Percentiles rank a stretch among this genome's conserved stretches.
phyloP scores from a whole-genome alignment of 2,329 filamentous ascomycete genomes.

The Penicillium sp. region DNA sequence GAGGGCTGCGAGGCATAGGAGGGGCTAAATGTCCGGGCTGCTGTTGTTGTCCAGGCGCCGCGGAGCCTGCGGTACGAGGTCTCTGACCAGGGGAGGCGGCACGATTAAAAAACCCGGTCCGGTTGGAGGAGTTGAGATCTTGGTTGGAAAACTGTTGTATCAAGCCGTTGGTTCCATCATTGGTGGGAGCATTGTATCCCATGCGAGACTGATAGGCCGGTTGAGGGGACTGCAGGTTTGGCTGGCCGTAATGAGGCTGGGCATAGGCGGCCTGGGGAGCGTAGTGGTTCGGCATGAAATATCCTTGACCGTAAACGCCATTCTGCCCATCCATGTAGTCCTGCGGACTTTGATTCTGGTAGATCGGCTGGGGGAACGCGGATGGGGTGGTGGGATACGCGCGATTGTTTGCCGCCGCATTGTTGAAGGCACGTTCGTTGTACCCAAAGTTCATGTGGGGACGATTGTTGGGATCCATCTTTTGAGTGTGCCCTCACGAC shows the following conservation, averaged over 20 bases:
- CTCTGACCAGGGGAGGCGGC: slow-evolving; percentile 74
- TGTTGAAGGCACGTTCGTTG: slow-evolving; percentile 68
- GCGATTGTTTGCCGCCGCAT: slow-evolving; percentile 62
- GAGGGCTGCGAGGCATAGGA: slow-evolving; percentile 65
- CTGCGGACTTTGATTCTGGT: slow-evolving; percentile 63
- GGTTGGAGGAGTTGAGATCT: slow-evolving; percentile 77
- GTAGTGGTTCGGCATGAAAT: slow-evolving; percentile 69
- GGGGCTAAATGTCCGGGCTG: slow-evolving; percentile 73
- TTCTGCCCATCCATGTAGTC: slow-evolving; percentile 62
- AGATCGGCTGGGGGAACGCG: slow-evolving; percentile 92
- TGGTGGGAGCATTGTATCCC: slow-evolving; percentile 64
- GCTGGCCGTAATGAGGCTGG: slow-evolving; percentile 57
- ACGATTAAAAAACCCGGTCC: slow-evolving; percentile 71
- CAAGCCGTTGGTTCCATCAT: slow-evolving; percentile 86
- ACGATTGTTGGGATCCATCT: slow-evolving; percentile 57
- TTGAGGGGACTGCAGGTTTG: slow-evolving; percentile 61
- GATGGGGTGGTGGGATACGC: slow-evolving; percentile 88
- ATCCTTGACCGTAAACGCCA: slow-evolving; percentile 52
- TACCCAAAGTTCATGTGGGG: slow-evolving; percentile 55
- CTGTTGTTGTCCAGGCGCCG: slow-evolving; percentile 57
- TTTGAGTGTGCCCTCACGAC: slow-evolving; percentile 50
- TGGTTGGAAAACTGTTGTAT: slow-evolving; percentile 97
- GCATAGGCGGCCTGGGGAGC: slow-evolving; percentile 51
- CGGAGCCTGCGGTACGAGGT: slow-evolving; percentile 77
- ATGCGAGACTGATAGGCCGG: slow-evolving; percentile 58